Evolutionary conservation across 306 rosid genomes (phyloP), one percentile per base, ranked within the genome.

Genomic region (Vigna mungo): DNA sequence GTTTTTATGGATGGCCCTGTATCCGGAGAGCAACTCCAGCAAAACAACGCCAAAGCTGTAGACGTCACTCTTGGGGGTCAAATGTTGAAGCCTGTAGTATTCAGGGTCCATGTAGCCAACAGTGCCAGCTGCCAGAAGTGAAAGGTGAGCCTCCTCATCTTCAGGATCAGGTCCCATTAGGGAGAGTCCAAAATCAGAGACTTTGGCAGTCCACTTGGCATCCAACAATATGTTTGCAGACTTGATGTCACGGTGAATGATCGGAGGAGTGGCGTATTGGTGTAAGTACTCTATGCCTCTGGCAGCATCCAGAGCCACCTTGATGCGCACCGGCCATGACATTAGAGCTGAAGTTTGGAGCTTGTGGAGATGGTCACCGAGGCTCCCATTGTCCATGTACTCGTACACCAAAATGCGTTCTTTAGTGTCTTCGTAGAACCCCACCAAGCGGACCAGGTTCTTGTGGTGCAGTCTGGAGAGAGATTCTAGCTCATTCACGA

Each of bases 41-140:
- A 95, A 48, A 12, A 95, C 89, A 0, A 95, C 94, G 0, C 98
- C 97, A 5, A 95, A 95, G 43, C 98, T 95, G 47, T 92, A 95
- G 17, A 95, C 98, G 13, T 95, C 97, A 13, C 93, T 95, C 77
- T 95, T 95, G 0, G 91, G 61, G 0, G 97, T 95, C 17, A 95
- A 30, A 14, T 80, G 87, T 4, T 89, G 97, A 55, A 92, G 93
- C 25, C 96, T 79, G 1, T 90, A 95, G 73, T 95, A 95, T 63
- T 92, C 98, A 0, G 98, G 98, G 20, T 95, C 98, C 81, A 95
- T 95, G 84, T 93, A 93, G 1, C 97, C 97, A 3, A 93, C 87
- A 0, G 97, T 90, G 1, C 97, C 96, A 1, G 96, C 97, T 0
- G 90, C 97, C 0, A 77, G 79, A 8, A 89, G 79, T 0, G 94